Evolutionary conservation across 192 early-diverging fungal genomes (phyloP), one percentile per base, ranked within the genome.

Genomic region (Linnemannia zychae): DNA sequence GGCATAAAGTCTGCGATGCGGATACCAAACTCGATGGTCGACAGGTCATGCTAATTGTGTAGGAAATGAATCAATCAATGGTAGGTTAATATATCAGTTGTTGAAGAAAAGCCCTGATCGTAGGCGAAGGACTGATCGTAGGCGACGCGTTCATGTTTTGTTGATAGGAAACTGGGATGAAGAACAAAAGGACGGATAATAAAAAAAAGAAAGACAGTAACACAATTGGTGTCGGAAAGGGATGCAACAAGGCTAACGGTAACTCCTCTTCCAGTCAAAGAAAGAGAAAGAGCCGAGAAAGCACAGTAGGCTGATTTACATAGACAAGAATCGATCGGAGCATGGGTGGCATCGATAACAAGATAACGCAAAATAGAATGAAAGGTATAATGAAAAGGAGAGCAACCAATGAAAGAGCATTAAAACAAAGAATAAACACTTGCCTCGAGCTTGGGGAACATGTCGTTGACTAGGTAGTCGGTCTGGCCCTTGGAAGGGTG

Each of bases 1-100:
- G 90, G 91, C 82, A 84, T 88, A 81, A 90, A 91, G 44, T 91
- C 92, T 31, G 89, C 80, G 44, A 92, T 88, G 52, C 91, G 87
- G 74, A 92, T 92, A 53, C 92, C 93, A 82, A 94, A 93, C 73
- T 94, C 92, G 66, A 94, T 87, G 13, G 81, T 83, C 15, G 81
- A 85, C 38, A 85, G 37, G 68, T 85, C 82, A 71, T 85, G 77
- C 82, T 85, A 44, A 9, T 44, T 44, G 40, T 9, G 40, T 6
- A 6, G 40, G 40, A 53, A 13, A 44, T 22, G 37, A 67, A 75
- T 28, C 28, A 67, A 66, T 11, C 37, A 49, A 11, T 36, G 69
- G 6, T 7, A 40, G 16, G 69, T 46, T 34, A 34, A 16, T 36
- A n/a, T 34, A 37, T 71, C 68, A 22, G 68, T 40, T 68, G 3